phyloP scores from a whole-genome alignment of 805 yeast genomes.

The Saturnispora silvae region DNA sequence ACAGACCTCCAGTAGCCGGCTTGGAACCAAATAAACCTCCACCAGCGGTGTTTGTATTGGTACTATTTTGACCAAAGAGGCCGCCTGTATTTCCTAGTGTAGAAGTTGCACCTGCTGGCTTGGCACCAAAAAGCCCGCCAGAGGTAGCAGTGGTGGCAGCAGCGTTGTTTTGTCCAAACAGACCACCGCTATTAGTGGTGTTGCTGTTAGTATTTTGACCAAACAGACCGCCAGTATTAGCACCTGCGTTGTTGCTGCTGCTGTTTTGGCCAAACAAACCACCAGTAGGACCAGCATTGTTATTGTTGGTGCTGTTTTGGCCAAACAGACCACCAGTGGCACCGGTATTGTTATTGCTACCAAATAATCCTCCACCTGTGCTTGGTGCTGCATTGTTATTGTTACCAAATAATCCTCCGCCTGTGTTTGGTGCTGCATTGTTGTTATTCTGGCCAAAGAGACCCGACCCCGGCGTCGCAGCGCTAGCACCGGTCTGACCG shows the following conservation, averaged over 20 bases:
- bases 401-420: too few relatives aligned
- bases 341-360: constrained; percentile 15
- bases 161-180: too few relatives aligned
- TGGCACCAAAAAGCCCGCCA: constrained; percentile 13
- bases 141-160: constrained; percentile 14
- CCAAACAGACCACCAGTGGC: constrained; percentile 16
- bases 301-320: constrained; percentile 10
- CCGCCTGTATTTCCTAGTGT: constrained; percentile 2
- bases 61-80: constrained; percentile 20
- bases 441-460: too few relatives aligned
- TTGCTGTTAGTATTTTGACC: constrained; percentile 2
- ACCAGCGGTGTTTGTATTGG: constrained; percentile 11
- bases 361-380: constrained; percentile 11
- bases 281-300: constrained; percentile 11
- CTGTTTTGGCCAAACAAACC: constrained; percentile 14
- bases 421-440: constrained; percentile 18
- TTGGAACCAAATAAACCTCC: constrained; percentile 28
- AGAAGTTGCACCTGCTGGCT: constrained; percentile 18
- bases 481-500: too few relatives aligned
- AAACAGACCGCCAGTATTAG: constrained; percentile 12
- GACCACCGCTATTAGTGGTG: constrained; percentile 7
- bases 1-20: constrained; percentile 17
- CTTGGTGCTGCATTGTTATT: constrained; percentile 16
- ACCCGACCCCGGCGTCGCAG: too few relatives aligned
- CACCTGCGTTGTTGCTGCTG: constrained; percentile 8